These are phyloP conservation scores for Pichia sp. DNA, from an alignment of 1,139 yeast genomes.

Conservation along the genomic window DNA sequence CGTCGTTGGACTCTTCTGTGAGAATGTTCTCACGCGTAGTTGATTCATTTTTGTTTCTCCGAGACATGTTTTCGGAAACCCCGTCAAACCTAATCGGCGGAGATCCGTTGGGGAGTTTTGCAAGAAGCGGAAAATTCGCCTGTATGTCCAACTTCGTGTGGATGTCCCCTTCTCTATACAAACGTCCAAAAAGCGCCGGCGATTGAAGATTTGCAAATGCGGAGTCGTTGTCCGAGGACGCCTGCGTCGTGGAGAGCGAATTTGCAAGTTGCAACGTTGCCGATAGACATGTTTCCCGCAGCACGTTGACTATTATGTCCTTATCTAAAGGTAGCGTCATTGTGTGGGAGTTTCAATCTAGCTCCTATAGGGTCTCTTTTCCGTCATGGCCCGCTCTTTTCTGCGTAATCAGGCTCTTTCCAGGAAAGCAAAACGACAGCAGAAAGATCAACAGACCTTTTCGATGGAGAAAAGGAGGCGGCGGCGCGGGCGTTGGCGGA, in stretches of 20 bases:
- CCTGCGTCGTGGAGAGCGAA: neutral
- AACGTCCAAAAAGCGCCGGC: neutral
- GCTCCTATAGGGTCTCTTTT: too few species aligned
- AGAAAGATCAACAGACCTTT: neutral
- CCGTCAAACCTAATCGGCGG: conserved; percentile 9
- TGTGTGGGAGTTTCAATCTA: too few species aligned
- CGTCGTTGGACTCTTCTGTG: neutral
- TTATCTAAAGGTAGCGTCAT: conserved; percentile 17
- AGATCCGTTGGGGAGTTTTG: conserved; percentile 2
- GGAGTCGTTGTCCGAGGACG: neutral
- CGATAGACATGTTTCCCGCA: conserved; percentile 16
- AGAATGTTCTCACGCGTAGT: neutral
- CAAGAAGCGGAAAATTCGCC: conserved; percentile 13
- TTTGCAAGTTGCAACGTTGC: conserved; percentile 5
- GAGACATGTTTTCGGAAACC: neutral
- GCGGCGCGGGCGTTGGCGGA: neutral
- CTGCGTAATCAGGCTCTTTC: too few species aligned
- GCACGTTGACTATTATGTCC: conserved; percentile 14
- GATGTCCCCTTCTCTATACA: conserved; percentile 4
- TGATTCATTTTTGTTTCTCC: neutral
- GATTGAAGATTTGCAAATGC: neutral
- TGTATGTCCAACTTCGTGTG: conserved; percentile 3
- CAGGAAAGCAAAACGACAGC: neutral
- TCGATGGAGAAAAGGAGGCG: neutral
- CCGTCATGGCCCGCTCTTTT: too few species aligned